Base-by-base conservation (phyloP, 441 rosid genomes). In the Lagerstroemia fauriei region DNA sequence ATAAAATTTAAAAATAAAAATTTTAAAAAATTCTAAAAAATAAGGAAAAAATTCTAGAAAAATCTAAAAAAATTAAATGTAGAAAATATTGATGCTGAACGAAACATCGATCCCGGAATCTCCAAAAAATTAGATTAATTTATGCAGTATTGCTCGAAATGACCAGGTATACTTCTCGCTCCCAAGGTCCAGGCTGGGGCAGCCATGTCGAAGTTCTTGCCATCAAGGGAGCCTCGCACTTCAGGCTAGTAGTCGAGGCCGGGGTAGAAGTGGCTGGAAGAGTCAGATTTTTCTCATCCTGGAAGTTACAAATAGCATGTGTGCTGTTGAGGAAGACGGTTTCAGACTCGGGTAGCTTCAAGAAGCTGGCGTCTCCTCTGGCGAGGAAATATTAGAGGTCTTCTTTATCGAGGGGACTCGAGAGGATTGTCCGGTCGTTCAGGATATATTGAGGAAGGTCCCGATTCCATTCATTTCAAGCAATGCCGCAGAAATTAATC, bases 91-190 rank as follows among this genome's bases (percentile, higher is more conserved):
- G 44, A 38, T 38, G 44, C 6, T 38, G 44, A n/a, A 38, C 44
- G 44, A 38, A 38, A 38, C 44, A 38, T 38, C 44, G 44, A 38
- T 38, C 44, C 44, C 44, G 44, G 44, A 38, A 38, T 38, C 44
- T n/a, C 44, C 44, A 6, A 38, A 38, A 38, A 38, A 38, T 38
- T 38, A 38, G 44, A 38, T 38, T 38, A 38, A 38, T 38, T 38
- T 38, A 38, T 38, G 44, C 44, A 38, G 44, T 38, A 38, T 38
- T 38, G 6, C 44, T 38, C 44, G 44, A 38, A 38, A 48, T n/a
- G 59, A 63, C 65, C 85, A 83, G 73, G 59, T 83, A 63, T 83
- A 83, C 81, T 83, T 83, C 77, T 73, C 78, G 50, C 81, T 83
- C 50, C 85, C 81, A 17, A 83, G 34, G 73, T 83, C 85, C 72